Conservation (phyloP, 176 grass and related monocot species). For the Echinochloa phyllopogon region DNA sequence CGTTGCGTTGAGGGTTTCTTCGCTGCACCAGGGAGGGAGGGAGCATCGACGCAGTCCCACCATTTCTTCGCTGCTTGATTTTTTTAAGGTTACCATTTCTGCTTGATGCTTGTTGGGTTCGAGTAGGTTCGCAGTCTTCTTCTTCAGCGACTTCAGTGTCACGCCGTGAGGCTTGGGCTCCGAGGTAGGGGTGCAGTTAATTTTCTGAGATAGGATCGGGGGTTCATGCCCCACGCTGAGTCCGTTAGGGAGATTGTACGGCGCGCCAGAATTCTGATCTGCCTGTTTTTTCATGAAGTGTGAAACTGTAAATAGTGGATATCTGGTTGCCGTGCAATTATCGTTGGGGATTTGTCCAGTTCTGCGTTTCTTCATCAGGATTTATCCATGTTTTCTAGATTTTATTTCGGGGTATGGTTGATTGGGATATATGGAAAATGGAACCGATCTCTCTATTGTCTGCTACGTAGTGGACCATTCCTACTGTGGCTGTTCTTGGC, state of each 20-base stretch:
- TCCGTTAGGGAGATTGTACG: not conserved
- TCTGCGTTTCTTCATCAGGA: not conserved
- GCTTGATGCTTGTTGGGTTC: not conserved
- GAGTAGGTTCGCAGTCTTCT: not conserved
- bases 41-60: not conserved
- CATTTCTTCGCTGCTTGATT: not conserved
- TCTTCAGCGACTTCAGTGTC: not conserved
- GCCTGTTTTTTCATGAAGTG: conserved; percentile 25
- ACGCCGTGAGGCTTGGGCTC: not conserved
- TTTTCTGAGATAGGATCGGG: conserved; percentile 1
- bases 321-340: not conserved
- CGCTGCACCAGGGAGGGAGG: not conserved
- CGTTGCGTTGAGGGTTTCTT: not conserved
- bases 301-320: not conserved
- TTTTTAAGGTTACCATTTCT: not conserved
- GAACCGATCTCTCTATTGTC: conserved; percentile 1
- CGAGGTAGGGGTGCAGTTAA: not conserved
- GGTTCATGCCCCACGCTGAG: too few species aligned
- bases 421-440: not conserved
- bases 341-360: not conserved
- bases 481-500: not conserved
- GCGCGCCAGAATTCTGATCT: not conserved
- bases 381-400: not conserved
- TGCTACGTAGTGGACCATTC: not conserved
- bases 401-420: not conserved